Conservation (phyloP, 495 filamentous ascomycete species). For the Usnea hakonensis region DNA sequence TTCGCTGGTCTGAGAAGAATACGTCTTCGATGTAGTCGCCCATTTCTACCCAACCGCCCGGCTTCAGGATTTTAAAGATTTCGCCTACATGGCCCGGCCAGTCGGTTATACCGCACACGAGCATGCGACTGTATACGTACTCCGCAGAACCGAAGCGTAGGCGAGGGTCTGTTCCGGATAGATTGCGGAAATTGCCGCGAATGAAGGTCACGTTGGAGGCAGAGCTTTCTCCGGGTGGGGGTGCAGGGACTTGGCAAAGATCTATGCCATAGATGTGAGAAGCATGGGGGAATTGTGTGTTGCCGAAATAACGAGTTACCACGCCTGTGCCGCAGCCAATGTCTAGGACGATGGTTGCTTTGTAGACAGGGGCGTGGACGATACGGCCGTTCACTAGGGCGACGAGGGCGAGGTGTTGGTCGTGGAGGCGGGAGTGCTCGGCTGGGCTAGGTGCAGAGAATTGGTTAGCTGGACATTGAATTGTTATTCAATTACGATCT, state of each 20-base stretch:
- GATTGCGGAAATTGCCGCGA: constrained; percentile 5
- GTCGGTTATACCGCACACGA: constrained; percentile 15
- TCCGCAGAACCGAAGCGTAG: background rate
- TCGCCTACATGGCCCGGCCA: constrained; percentile 9
- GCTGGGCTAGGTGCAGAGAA: background rate
- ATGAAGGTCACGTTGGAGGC: constrained; percentile 13
- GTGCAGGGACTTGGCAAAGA: constrained; percentile 68
- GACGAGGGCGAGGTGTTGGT: constrained; percentile 2
- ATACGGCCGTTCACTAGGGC: constrained; percentile 9
- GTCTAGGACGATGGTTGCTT: constrained; percentile 51
- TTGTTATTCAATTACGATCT: too few species aligned
- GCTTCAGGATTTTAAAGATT: background rate
- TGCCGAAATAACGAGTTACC: constrained; percentile 77
- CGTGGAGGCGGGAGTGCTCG: constrained; percentile 11
- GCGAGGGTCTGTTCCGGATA: background rate
- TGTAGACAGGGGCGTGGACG: constrained; percentile 10
- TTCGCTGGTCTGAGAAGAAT: background rate
- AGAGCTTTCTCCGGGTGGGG: constrained; percentile 37
- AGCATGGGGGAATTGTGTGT: constrained; percentile 43
- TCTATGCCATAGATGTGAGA: constrained; percentile 64
- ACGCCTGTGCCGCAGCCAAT: constrained; percentile 89
- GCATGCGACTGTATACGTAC: constrained; percentile 11
- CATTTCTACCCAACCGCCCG: constrained; percentile 25
- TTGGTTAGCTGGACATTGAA: background rate
- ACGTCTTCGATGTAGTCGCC: constrained; percentile 20